Evolutionary conservation across 345 rosid species (phyloP).

Genomic region (Lepidium africanum): DNA sequence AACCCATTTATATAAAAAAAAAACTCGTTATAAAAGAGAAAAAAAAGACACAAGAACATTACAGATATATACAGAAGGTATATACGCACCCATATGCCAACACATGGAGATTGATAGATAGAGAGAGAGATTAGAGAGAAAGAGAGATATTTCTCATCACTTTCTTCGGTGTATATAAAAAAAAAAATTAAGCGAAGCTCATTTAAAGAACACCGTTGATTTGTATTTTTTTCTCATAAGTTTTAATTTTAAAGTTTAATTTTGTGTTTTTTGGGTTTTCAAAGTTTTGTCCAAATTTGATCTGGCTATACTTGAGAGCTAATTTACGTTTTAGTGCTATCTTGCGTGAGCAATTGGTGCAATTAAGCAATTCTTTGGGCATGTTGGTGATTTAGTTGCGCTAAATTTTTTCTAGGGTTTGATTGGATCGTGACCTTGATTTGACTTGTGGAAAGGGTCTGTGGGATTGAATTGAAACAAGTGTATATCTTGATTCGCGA

Average conservation of each 20-base stretch:
- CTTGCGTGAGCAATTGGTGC: too few relatives aligned
- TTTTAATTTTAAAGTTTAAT: background rate
- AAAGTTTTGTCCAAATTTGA: conserved; percentile 9
- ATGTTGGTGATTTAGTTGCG: background rate
- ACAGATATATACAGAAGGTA: conserved; percentile 29
- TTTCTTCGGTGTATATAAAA: background rate
- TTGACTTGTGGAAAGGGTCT: conserved; percentile 11
- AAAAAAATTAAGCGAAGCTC: background rate
- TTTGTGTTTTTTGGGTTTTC: too few relatives aligned
- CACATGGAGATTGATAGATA: conserved; percentile 14
- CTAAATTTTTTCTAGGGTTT: too few relatives aligned
- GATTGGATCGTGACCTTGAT: conserved; percentile 15
- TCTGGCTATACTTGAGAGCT: background rate
- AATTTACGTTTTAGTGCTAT: background rate
- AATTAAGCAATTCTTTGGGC: background rate
- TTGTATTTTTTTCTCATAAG: background rate
- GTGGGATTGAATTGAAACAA: conserved; percentile 16
- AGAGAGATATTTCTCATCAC: conserved; percentile 10
- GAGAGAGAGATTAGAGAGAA: conserved; percentile 1
- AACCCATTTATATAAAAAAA: background rate
- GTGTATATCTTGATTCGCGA: background rate
- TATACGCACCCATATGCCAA: conserved; percentile 20
- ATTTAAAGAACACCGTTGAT: conserved; percentile 5
- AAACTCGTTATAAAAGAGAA: background rate
- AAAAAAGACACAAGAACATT: conserved; percentile 13